phyloP scores from a whole-genome alignment of 2,329 filamentous ascomycete genomes.

The Diaporthe citriasiana region DNA sequence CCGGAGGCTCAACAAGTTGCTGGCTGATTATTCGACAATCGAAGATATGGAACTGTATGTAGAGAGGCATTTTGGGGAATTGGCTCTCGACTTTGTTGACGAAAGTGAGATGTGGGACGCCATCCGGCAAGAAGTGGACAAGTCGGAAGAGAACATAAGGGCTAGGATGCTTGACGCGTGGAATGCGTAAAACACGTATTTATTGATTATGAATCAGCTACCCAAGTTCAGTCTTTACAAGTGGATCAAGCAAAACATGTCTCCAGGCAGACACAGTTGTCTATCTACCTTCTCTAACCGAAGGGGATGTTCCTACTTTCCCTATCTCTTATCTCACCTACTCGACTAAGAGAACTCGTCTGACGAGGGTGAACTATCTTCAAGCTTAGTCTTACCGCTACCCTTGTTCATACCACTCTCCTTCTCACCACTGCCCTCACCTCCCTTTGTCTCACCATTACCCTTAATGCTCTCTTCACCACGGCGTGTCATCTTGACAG shows the following conservation, averaged over 20 bases:
- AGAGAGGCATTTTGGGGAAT: background rate
- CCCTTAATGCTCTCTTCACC: too few relatives aligned
- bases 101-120: background rate
- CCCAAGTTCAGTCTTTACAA: too few relatives aligned
- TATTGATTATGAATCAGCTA: too few relatives aligned
- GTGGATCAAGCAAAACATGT: too few relatives aligned
- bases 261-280: background rate
- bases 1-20: background rate
- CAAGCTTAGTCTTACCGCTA: too few relatives aligned
- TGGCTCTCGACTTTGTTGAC: background rate
- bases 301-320: background rate
- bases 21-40: background rate
- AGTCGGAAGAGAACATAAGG: background rate
- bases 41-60: background rate
- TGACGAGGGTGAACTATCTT: too few relatives aligned
- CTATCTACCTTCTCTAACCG: background rate
- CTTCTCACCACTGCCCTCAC: too few relatives aligned
- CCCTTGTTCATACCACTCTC: too few relatives aligned
- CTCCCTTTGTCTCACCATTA: too few relatives aligned
- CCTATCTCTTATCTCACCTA: background rate
- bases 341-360: too few relatives aligned
- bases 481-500: too few relatives aligned
- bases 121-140: background rate
- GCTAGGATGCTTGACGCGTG: slow-evolving; percentile 5
- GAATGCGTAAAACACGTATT: background rate